Base-by-base conservation (phyloP, 345 rosid genomes). In the Hypericum androsaemum region DNA sequence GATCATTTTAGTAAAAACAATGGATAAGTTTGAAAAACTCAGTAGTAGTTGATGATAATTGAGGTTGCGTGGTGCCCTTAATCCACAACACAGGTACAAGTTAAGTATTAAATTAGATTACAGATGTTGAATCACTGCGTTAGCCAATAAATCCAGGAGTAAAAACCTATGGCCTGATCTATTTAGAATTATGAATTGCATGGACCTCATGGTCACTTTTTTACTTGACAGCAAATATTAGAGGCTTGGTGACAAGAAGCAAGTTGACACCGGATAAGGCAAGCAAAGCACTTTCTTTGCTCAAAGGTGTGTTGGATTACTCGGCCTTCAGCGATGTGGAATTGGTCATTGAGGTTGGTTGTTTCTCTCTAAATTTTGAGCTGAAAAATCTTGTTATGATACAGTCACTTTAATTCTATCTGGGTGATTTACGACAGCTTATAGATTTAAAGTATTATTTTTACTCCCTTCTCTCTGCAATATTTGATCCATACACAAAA, bases 271-370 rank as follows among this genome's bases (percentile, higher is more conserved):
- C 65, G 58, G 92, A 74, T 56, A 78, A 78, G 66, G 96, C 86
- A 54, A 81, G 78, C 41, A 79, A 83, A 77, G 83, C 86, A 51
- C 68, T 87, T 14, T 79, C 88, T 43, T 73, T 84, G 74, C 81
- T 90, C 7, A 82, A 80, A 67, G 95, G 96, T 60, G 94, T 63
- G 15, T 65, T 84, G 58, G 94, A 87, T 52, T 87, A 90, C 69
- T 57, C 86, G 14, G 94, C 81, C 50, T 82, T 90, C 55, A 82
- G 69, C 71, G 92, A 90, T 64, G 98, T 84, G 53, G 98, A 90
- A 61, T 75, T 84, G 95, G 96, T 90, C 61, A 82, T 90, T 58
- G 98, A 90, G 96, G 98, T 84, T 37, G 14, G 75, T 28, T 58
- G 35, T 17, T 48, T 43, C 57, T 37, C 12, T 15, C 37, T 44